phyloP scores from a whole-genome alignment of 352 stramenopile species.

The Stramenopiles sp. region DNA sequence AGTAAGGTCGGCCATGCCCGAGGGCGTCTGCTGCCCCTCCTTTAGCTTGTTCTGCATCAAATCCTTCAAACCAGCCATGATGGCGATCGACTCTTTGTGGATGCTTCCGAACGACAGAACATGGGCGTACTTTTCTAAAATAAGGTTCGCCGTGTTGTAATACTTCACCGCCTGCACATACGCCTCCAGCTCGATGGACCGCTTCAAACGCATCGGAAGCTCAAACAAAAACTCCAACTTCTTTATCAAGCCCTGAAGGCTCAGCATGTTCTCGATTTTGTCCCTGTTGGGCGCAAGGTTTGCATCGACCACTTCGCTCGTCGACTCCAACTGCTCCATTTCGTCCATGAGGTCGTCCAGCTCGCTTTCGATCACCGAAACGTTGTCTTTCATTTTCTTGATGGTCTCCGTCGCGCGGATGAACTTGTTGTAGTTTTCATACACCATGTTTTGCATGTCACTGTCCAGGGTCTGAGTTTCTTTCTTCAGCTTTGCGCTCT shows the following conservation, averaged over 20 bases:
- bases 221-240: slow-evolving; percentile 92
- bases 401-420: slow-evolving; percentile 98
- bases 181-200: slow-evolving; percentile 51
- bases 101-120: slow-evolving; percentile 65
- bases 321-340: slow-evolving; percentile 18
- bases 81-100: too few relatives aligned
- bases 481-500: too few relatives aligned
- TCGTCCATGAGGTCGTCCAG: slow-evolving; percentile 17
- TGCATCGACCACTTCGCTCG: slow-evolving; percentile 13
- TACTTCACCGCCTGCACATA: slow-evolving; percentile 60
- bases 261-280: slow-evolving; percentile 85
- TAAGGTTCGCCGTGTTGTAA: slow-evolving; percentile 52
- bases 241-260: slow-evolving; percentile 78
- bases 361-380: slow-evolving; percentile 25
- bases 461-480: slow-evolving; percentile 86
- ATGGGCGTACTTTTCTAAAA: slow-evolving; percentile 57
- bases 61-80: too few relatives aligned
- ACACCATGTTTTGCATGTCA: slow-evolving; percentile 98
- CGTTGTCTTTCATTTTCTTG: slow-evolving; percentile 52
- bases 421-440: slow-evolving; percentile 99
- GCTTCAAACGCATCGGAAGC: slow-evolving; percentile 61
- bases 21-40: too few relatives aligned
- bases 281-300: slow-evolving; percentile 23
- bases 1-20: too few relatives aligned
- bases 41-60: too few relatives aligned